Evolutionary conservation across 2,329 filamentous ascomycete species (phyloP).

Genomic region (Alternaria ventricosa): DNA sequence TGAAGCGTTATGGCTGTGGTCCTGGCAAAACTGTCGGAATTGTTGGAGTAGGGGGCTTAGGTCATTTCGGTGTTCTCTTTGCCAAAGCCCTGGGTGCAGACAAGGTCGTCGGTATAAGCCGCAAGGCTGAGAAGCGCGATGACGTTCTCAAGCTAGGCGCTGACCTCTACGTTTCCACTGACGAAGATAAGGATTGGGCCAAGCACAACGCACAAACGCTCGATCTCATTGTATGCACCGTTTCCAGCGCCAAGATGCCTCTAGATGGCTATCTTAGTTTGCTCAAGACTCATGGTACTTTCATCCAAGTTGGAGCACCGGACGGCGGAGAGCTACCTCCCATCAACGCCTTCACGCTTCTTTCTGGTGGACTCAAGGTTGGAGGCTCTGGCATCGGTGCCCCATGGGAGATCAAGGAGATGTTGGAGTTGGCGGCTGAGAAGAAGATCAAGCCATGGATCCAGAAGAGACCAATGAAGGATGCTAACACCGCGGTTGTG

Average conservation of each 20-base stretch:
- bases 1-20: conserved; percentile 75
- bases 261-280: conserved; percentile 66
- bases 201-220: conserved; percentile 60
- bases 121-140: conserved; percentile 65
- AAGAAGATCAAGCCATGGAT: conserved; percentile 67
- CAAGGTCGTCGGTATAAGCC: conserved; percentile 68
- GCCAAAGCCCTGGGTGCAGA: conserved; percentile 74
- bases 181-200: conserved; percentile 65
- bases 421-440: conserved; percentile 64
- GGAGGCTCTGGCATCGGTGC: conserved; percentile 34
- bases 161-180: conserved; percentile 66
- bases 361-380: conserved; percentile 43
- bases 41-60: conserved; percentile 75
- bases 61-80: conserved; percentile 75
- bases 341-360: conserved; percentile 60
- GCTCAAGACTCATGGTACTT: conserved; percentile 63
- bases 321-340: conserved; percentile 49
- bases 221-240: conserved; percentile 66
- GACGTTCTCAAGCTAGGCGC: conserved; percentile 66
- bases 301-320: conserved; percentile 66
- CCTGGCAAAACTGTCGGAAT: conserved; percentile 80
- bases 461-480: conserved; percentile 64
- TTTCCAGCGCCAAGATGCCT: conserved; percentile 59
- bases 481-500: conserved; percentile 61
- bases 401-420: conserved; percentile 33